Base-by-base conservation (phyloP, 345 rosid genomes). In the Rhizophora mangle region DNA sequence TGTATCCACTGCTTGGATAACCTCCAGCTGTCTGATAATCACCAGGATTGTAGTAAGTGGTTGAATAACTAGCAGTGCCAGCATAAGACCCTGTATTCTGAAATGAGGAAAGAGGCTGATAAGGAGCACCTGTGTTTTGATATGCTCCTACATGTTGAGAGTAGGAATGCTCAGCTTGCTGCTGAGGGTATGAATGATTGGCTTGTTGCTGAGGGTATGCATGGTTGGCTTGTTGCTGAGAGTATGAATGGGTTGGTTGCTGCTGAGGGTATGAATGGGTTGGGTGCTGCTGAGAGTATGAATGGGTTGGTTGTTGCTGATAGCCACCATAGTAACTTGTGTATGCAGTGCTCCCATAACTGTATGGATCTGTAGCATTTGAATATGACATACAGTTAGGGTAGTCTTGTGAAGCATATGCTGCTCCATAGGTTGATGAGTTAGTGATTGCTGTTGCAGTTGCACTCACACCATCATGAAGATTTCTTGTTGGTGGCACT, bases 71-170 rank as follows among this genome's bases (percentile, higher is more conserved):
- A 81, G 95, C 76, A 82, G 98, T 85, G 88, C 87, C 98, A 86
- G 96, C 87, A 96, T 90, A 88, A 86, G 99, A 96, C 92, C 96
- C 98, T 70, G 96, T 81, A 88, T 92, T 96, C 96, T 85, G 99
- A 92, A 90, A 90, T 71, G 99, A 88, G 85, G 97, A 90, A 89
- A 88, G 77, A 87, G 98, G 98, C 93, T 92, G 97, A 87, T 86
- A 90, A 90, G 97, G 86, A 89, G 90, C 93, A 90, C 98, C 94
- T 87, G 99, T 86, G 79, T 89, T 96, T 86, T 91, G 98, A 87
- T 92, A 96, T 72, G 95, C 88, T 82, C 86, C 97, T 70, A 80
- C 84, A 75, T 97, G 89, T 86, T 85, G 94, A 70, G 97, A 59
- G 79, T 85, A 89, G 20, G 97, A 78, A 70, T 85, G 89, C 78